These are phyloP conservation scores for Phialemoniopsis sp. DNA, from an alignment of 2,329 filamentous ascomycete species.

Conservation along the genomic window DNA sequence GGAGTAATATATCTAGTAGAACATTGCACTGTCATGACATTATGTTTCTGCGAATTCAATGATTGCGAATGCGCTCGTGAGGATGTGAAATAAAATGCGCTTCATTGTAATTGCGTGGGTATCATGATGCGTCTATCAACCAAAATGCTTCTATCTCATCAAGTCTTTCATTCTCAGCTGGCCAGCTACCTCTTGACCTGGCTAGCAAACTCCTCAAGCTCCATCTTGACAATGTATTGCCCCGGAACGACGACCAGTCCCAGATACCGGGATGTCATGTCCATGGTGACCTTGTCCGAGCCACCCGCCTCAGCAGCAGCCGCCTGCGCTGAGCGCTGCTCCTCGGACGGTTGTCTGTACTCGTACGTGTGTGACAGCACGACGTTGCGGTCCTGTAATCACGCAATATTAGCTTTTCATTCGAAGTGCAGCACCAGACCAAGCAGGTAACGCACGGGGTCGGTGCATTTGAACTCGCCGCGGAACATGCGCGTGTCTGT, in stretches of 20 bases:
- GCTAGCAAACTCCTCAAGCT: conserved; percentile 72
- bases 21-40: no score
- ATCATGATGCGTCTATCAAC: no score
- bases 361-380: conserved; percentile 85
- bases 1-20: no score
- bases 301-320: conserved; percentile 23
- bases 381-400: conserved; percentile 77
- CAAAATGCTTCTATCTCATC: no score
- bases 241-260: conserved; percentile 89
- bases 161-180: no score
- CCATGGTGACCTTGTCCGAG: conserved; percentile 48
- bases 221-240: conserved; percentile 79
- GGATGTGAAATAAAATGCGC: no score
- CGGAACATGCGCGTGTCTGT: conserved; percentile 85
- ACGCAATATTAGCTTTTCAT: no score
- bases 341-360: conserved; percentile 70
- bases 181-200: conserved; percentile 27
- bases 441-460: conserved; percentile 58
- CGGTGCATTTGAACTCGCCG: conserved; percentile 90
- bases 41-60: no score
- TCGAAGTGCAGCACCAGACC: no score
- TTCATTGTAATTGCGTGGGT: no score
- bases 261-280: conserved; percentile 82
- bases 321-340: conserved; percentile 34
- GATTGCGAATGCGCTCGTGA: no score